Conservation (phyloP, 768 basidiomycete species). For the Mycena crocata region DNA sequence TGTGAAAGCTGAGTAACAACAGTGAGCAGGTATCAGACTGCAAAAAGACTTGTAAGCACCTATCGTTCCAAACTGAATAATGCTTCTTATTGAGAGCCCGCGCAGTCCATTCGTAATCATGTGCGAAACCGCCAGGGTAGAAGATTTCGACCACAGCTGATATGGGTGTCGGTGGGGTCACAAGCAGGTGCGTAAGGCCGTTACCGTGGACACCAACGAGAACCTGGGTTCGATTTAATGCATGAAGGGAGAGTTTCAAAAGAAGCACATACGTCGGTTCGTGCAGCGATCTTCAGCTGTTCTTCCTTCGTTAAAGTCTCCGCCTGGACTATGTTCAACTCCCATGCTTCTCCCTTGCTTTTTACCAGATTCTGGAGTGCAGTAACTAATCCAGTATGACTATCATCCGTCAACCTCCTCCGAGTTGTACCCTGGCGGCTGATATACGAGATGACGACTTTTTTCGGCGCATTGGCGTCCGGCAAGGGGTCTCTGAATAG, state of each 20-base stretch:
- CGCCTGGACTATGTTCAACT: conserved; percentile 89
- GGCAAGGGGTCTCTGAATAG: conserved; percentile 68
- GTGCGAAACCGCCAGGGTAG: conserved; percentile 84
- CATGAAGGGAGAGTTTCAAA: not conserved
- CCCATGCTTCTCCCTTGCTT: conserved; percentile 83
- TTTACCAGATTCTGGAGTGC: conserved; percentile 79
- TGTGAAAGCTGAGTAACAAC: not conserved
- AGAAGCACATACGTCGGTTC: conserved; percentile 78
- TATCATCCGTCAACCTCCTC: conserved; percentile 78
- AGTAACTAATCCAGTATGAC: conserved; percentile 83
- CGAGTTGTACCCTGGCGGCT: conserved; percentile 90
- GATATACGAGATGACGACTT: conserved; percentile 92
- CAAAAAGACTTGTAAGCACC: conserved; percentile 52
- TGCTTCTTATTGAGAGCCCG: conserved; percentile 66
- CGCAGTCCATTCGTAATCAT: conserved; percentile 86
- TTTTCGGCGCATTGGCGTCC: conserved; percentile 60
- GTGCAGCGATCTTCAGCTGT: conserved; percentile 82
- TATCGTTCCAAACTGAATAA: conserved; percentile 86
- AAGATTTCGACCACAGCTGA: conserved; percentile 96
- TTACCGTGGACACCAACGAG: conserved; percentile 97
- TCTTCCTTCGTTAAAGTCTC: conserved; percentile 84
- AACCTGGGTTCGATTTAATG: conserved; percentile 66
- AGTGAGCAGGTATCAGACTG: not conserved
- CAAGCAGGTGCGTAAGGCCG: conserved; percentile 86
- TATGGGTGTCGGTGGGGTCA: conserved; percentile 89